These are phyloP conservation scores for Cladophialophora exuberans DNA, from an alignment of 2,329 filamentous ascomycete genomes.

Conservation along the genomic window DNA sequence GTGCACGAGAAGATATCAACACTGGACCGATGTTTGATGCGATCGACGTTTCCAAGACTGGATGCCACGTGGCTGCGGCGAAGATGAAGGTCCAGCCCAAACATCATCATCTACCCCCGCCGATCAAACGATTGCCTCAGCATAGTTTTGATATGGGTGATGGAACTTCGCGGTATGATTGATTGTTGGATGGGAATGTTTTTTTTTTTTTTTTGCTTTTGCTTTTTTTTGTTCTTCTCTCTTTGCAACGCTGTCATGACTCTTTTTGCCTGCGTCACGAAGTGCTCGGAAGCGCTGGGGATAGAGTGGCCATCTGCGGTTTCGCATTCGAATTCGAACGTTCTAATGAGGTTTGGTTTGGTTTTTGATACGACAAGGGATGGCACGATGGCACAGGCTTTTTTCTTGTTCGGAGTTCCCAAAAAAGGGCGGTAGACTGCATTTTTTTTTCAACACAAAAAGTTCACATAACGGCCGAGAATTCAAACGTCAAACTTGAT, in stretches of 20 bases:
- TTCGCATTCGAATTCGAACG: too few relatives aligned
- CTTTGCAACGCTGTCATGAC: background rate
- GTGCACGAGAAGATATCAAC: constrained; percentile 64
- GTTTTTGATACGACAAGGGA: too few relatives aligned
- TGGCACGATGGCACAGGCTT: too few relatives aligned
- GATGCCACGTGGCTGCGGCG: constrained; percentile 31
- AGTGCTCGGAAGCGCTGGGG: constrained; percentile 31
- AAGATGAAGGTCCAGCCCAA: constrained; percentile 37
- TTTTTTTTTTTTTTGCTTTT: background rate
- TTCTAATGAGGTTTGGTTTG: too few relatives aligned
- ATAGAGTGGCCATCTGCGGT: constrained; percentile 5
- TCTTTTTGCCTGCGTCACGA: constrained; percentile 29
- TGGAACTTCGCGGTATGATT: constrained; percentile 31
- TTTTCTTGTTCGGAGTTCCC: background rate
- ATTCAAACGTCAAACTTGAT: too few relatives aligned
- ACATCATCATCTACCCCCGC: constrained; percentile 40
- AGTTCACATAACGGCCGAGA: background rate
- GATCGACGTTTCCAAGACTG: constrained; percentile 36
- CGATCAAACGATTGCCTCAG: constrained; percentile 35
- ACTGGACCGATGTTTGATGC: constrained; percentile 57
- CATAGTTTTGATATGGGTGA: constrained; percentile 38
- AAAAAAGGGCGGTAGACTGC: constrained; percentile 18
- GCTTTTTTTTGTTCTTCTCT: background rate
- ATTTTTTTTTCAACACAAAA: background rate
- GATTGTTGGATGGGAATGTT: background rate